Evolutionary conservation across 331 rosid genomes (phyloP).

Genomic region (Cydonia oblonga): DNA sequence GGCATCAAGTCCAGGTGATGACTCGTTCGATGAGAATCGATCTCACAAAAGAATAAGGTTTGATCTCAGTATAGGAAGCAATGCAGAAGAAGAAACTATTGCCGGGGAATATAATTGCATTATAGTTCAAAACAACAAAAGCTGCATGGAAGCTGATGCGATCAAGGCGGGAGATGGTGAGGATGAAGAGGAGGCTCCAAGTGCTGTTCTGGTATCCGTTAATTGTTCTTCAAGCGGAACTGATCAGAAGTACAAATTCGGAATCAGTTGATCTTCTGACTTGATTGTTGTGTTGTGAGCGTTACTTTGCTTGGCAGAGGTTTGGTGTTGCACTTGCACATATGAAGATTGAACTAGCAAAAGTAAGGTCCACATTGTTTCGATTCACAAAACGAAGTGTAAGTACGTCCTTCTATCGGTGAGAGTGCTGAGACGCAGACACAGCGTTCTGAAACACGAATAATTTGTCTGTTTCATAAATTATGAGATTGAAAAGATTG

Average conservation of each 20-base stretch:
- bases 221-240: not conserved
- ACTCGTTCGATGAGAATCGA: not conserved
- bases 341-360: not conserved
- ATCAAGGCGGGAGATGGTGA: too few relatives aligned
- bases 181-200: not conserved
- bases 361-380: not conserved
- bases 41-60: not conserved
- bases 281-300: not conserved
- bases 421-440: not conserved
- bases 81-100: too few relatives aligned
- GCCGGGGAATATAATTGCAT: too few relatives aligned
- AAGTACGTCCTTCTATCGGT: not conserved
- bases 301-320: not conserved
- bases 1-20: not conserved
- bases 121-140: too few relatives aligned
- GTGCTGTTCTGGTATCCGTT: not conserved
- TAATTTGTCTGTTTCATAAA: too few relatives aligned
- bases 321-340: not conserved
- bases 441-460: too few relatives aligned
- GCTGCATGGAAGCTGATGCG: too few relatives aligned
- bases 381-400: not conserved
- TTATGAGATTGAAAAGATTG: too few relatives aligned
- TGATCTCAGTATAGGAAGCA: too few relatives aligned
- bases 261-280: not conserved
- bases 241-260: not conserved